Evolutionary conservation across 768 basidiomycete genomes (phyloP).

Genomic region (Psilocybe cubensis): DNA sequence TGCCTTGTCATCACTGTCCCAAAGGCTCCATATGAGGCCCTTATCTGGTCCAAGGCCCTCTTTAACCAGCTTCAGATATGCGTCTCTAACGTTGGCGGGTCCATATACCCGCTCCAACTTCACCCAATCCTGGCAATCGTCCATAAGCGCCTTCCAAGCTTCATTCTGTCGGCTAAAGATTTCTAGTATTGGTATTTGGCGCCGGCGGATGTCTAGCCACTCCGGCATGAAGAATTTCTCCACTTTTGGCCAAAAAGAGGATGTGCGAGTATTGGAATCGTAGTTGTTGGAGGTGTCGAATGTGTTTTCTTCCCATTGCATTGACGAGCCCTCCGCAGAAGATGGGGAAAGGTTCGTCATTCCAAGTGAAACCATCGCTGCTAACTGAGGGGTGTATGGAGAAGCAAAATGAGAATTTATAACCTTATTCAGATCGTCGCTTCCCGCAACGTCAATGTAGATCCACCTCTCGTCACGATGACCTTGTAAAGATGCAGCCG

Average conservation of each 20-base stretch:
- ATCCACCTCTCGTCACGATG: conserved; percentile 44
- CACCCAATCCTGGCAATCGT: conserved; percentile 59
- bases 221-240: conserved; percentile 73
- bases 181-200: conserved; percentile 46
- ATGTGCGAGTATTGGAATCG: conserved; percentile 7
- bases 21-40: conserved; percentile 70
- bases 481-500: conserved; percentile 30
- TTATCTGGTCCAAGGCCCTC: conserved; percentile 55
- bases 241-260: conserved; percentile 35
- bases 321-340: conserved; percentile 30
- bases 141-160: conserved; percentile 67
- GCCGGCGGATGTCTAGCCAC: conserved; percentile 61
- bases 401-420: conserved; percentile 47
- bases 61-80: conserved; percentile 49
- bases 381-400: conserved; percentile 37
- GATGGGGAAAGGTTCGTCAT: conserved; percentile 59
- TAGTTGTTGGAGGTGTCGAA: conserved; percentile 22
- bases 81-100: conserved; percentile 46
- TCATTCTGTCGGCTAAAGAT: conserved; percentile 53
- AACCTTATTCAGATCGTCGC: conserved; percentile 47
- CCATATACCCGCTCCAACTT: conserved; percentile 52
- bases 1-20: conserved; percentile 38
- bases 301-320: conserved; percentile 44
- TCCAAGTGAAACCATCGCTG: conserved; percentile 52
- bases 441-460: conserved; percentile 70